phyloP scores from a whole-genome alignment of 306 rosid genomes.

The Pachyrhizus erosus region DNA sequence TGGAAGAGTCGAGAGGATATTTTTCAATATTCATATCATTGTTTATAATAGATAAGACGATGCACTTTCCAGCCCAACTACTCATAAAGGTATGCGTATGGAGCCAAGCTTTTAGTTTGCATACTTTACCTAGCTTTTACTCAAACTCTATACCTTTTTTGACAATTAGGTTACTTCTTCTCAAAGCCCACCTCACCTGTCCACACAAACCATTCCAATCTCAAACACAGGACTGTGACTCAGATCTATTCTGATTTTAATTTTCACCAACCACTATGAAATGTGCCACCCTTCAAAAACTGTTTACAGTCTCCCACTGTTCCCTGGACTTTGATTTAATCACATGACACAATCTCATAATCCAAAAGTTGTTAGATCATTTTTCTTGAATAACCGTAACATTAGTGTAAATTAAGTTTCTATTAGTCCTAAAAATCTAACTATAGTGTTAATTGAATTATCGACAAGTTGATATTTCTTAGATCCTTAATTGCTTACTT shows the following conservation, averaged over 20 bases:
- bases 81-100: slow-evolving; percentile 38
- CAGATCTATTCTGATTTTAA: neutral
- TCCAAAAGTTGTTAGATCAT: too few species aligned
- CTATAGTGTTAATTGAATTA: too few species aligned
- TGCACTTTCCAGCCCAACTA: slow-evolving; percentile 42
- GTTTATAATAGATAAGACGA: slow-evolving; percentile 36
- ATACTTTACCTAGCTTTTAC: slow-evolving; percentile 52
- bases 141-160: slow-evolving; percentile 51
- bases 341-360: neutral
- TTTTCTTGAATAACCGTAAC: too few species aligned
- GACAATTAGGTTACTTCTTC: slow-evolving; percentile 45
- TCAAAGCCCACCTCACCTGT: slow-evolving; percentile 24
- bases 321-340: neutral
- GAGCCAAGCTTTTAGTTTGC: slow-evolving; percentile 26
- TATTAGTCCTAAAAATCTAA: too few species aligned
- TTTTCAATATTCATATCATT: slow-evolving; percentile 44
- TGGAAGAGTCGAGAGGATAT: slow-evolving; percentile 17
- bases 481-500: too few species aligned
- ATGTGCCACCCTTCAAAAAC: neutral
- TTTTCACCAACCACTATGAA: slow-evolving; percentile 21
- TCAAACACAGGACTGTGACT: neutral
- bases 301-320: neutral
- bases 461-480: too few species aligned
- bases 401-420: too few species aligned
- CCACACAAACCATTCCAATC: slow-evolving; percentile 7